Conservation (phyloP, 257 asterid genomes). For the Forsythia suspensa region DNA sequence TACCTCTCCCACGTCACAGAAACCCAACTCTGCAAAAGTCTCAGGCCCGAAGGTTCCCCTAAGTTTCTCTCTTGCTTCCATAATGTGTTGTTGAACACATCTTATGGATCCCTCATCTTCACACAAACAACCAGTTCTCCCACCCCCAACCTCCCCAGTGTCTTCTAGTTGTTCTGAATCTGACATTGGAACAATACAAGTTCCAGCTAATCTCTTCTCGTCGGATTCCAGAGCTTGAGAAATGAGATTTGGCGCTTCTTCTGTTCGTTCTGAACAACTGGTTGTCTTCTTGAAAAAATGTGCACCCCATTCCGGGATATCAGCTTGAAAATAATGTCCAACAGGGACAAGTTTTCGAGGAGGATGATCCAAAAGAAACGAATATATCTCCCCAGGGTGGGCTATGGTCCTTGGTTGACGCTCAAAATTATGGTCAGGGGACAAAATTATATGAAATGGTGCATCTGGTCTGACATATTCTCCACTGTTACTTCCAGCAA, state of each 20-base stretch:
- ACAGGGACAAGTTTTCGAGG: conserved; percentile 39
- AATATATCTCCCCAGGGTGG: conserved; percentile 29
- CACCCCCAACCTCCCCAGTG: conserved; percentile 24
- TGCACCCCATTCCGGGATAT: conserved; percentile 37
- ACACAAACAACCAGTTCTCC: conserved; percentile 36
- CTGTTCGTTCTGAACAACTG: conserved; percentile 4
- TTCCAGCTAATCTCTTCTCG: conserved; percentile 28
- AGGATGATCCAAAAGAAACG: conserved; percentile 34
- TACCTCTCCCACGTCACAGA: conserved; percentile 38
- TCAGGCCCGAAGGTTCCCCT: conserved; percentile 31
- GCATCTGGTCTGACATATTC: conserved; percentile 31
- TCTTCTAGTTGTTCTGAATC: conserved; percentile 15
- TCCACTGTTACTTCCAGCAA: conserved; percentile 33
- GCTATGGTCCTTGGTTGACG: conserved; percentile 20
- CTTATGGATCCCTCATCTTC: conserved; percentile 36
- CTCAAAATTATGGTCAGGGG: conserved; percentile 32
- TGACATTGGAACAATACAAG: conserved; percentile 35
- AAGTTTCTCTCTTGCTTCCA: conserved; percentile 35
- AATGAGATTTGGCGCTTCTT: not conserved
- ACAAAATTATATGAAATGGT: conserved; percentile 26
- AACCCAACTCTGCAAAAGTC: conserved; percentile 34
- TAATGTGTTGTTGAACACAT: conserved; percentile 33
- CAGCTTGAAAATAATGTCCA: conserved; percentile 43
- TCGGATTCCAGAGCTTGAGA: conserved; percentile 21
- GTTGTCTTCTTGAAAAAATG: not conserved